Evolutionary conservation across 2,329 filamentous ascomycete genomes (phyloP).

Genomic region (Pestalotiopsis sp.): DNA sequence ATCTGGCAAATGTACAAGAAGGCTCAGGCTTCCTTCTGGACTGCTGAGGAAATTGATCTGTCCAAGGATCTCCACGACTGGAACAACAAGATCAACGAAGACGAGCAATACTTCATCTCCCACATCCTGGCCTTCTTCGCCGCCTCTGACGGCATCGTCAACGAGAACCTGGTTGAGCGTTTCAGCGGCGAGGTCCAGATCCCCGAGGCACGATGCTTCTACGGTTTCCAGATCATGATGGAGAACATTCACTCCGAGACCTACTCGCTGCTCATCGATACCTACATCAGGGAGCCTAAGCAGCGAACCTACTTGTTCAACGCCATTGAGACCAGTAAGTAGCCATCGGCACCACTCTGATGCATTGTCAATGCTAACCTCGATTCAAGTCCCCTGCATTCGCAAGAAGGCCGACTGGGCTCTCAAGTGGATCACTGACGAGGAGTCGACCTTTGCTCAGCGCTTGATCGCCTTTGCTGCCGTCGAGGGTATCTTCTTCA

Average conservation of each 20-base stretch:
- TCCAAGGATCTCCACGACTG: constrained; percentile 99
- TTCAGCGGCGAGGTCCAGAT: constrained; percentile 98
- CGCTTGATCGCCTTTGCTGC: constrained; percentile 96
- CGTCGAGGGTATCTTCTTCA: constrained; percentile 99
- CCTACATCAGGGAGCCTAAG: constrained; percentile 97
- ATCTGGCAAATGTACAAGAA: constrained; percentile 99
- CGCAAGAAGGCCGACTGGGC: constrained; percentile 99
- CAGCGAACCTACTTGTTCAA: constrained; percentile 96
- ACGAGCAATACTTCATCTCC: constrained; percentile 97
- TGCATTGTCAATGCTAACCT: constrained; percentile 17
- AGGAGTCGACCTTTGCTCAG: constrained; percentile 91
- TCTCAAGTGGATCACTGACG: constrained; percentile 90
- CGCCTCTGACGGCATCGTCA: constrained; percentile 98
- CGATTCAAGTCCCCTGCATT: constrained; percentile 80
- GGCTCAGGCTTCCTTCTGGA: constrained; percentile 99
- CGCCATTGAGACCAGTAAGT: constrained; percentile 93
- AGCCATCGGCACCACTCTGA: constrained; percentile 62
- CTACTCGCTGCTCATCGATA: constrained; percentile 98
- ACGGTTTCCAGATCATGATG: constrained; percentile 99
- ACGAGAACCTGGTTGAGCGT: constrained; percentile 97
- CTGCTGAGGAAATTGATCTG: constrained; percentile 97
- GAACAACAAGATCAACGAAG: constrained; percentile 96
- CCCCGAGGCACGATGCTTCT: constrained; percentile 98
- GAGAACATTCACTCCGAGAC: constrained; percentile 99
- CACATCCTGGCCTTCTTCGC: constrained; percentile 99